Evolutionary conservation across 2,329 filamentous ascomycete species (phyloP), one percentile per base, ranked within the genome.

Genomic region (Botrytis fragariae): DNA sequence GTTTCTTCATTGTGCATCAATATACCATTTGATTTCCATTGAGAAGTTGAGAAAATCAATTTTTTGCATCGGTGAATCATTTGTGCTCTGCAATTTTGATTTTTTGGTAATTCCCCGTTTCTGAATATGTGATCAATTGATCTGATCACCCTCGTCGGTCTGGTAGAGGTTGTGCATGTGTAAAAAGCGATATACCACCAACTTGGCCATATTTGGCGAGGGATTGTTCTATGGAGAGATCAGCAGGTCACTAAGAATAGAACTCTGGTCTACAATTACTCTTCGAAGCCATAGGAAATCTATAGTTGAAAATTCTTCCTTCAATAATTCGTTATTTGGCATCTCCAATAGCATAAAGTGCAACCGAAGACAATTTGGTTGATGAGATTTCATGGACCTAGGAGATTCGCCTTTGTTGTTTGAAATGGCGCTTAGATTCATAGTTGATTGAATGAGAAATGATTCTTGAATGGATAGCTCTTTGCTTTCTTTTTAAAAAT

Each of bases 1-100:
- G 54, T 29, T 1, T 54, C 45, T 39, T 54, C 45, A 39, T 54
- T 51, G 44, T 51, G 54, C 5, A n/a, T 35, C 22, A 67, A n/a
- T 12, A 54, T 25, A 8, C 64, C 64, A n/a, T 39, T 51, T 7
- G 18, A 37, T 29, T 4, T 39, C 64, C 64, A 67, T 39, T 67
- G 25, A 29, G 22, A 67, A 67, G 32, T 39, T 20, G 45, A 54
- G 35, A 39, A 25, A 8, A 67, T 54, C 25, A 67, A 25, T 35
- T 67, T 54, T 12, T 20, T 39, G 64, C 64, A 67, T 54, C 64
- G 64, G 37, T 54, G 32, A 51, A 67, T 39, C 45, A 67, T 67
- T 67, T 67, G 45, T 67, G 10, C 45, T 54, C 32, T 67, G 25
- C 45, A 67, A 54, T 54, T 22, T 54, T 7, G 32, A 18, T 54